These are phyloP conservation scores for Agrostemma githago DNA, from an alignment of 148 eudicot genomes.

Conservation along the genomic window DNA sequence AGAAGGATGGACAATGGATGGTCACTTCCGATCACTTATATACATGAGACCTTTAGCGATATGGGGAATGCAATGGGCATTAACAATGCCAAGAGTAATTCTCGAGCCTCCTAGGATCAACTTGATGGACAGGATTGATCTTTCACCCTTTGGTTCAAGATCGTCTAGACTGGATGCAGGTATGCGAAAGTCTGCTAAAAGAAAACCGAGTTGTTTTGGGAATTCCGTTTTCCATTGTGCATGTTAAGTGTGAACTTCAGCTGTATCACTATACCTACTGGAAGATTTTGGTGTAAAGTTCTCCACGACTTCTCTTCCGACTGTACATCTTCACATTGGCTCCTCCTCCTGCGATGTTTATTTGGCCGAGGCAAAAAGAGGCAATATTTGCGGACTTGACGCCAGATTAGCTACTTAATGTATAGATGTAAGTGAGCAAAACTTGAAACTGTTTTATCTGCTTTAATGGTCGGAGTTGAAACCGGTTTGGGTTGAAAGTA, in stretches of 20 bases:
- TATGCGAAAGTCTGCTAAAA: constrained; percentile 45
- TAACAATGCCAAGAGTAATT: constrained; percentile 62
- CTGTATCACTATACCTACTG: background rate
- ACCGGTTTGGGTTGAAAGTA: background rate
- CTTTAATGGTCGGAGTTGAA: background rate
- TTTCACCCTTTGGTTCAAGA: constrained; percentile 33
- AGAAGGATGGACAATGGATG: constrained; percentile 62
- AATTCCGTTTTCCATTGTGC: constrained; percentile 69
- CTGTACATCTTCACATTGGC: background rate
- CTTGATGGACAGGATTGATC: constrained; percentile 65
- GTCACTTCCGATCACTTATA: constrained; percentile 57
- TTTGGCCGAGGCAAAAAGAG: background rate
- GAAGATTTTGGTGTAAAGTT: background rate
- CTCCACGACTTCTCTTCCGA: background rate
- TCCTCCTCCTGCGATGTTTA: background rate
- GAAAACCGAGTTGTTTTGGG: constrained; percentile 57
- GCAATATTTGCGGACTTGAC: background rate
- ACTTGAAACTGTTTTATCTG: background rate
- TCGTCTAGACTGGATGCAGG: constrained; percentile 36
- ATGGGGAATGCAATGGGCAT: constrained; percentile 84
- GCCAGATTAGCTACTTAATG: background rate
- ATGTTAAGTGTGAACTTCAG: constrained; percentile 35
- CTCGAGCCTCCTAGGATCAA: constrained; percentile 67
- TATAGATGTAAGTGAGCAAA: background rate
- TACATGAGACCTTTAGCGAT: constrained; percentile 78